Evolutionary conservation across 441 rosid species (phyloP), one percentile per base, ranked within the genome.

Genomic region (Biscutella laevigata): DNA sequence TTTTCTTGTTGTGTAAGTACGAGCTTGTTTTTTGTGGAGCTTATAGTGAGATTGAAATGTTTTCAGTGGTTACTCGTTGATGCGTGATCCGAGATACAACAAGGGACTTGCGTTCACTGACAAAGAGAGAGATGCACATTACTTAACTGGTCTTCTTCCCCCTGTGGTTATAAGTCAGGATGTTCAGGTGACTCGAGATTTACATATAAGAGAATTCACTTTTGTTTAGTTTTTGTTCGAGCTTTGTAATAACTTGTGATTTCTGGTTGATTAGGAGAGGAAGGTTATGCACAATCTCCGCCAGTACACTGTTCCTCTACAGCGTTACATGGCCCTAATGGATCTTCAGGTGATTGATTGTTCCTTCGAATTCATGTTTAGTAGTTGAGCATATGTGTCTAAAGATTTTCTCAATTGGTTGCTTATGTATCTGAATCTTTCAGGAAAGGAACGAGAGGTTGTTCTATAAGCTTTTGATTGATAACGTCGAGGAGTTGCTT

Each of bases 381-480:
- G 9, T 17, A 4, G 3, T 15, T 4, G 6, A 10, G 34, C 43
- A 7, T 20, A 15, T 45, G 24, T 26, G 33, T 10, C 4, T 1
- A 6, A 13, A 6, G 24, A 24, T 13, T n/a, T 6, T 20, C 0
- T 0, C n/a, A 38, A 15, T 1, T 33, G 30, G 35, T 53, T 10
- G 40, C 53, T 49, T 0, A 52, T 54, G 57, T 45, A 30, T 37
- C 5, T 36, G 35, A 49, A 43, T 56, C 68, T 53, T 74, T 9
- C 83, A 83, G 95, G 97, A 88, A 75, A 79, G 89, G 74, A 92
- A 92, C 66, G 91, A 86, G 69, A 82, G 84, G 71, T 66, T 92
- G 45, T 92, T 92, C 66, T 92, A 92, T 64, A 92, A 88, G 77
- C 91, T 88, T 54, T 74, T 92, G 67, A 71, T 92, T 5, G 98